A percentile compares a stretch with the other conserved stretches of the same genome.
Evolutionary conservation across 2,329 filamentous ascomycete species (phyloP).

Genomic region (Talaromyces sp.): DNA sequence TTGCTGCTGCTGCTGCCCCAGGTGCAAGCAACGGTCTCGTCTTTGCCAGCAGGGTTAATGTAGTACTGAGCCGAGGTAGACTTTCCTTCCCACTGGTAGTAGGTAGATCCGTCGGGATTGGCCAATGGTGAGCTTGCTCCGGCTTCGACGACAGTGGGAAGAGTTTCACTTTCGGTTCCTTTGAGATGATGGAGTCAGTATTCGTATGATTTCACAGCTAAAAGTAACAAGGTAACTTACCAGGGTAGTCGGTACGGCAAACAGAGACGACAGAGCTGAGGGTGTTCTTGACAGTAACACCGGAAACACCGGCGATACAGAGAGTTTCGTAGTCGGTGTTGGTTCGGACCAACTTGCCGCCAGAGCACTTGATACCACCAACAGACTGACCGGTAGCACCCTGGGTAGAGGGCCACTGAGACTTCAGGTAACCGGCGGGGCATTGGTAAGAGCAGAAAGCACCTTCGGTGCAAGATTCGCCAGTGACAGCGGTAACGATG

Average conservation of each 20-base stretch:
- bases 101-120: constrained; percentile 67
- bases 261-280: no score
- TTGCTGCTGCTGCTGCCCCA: no score
- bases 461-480: constrained; percentile 59
- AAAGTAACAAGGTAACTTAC: no score
- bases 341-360: constrained; percentile 74
- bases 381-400: constrained; percentile 78
- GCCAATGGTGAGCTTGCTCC: no score
- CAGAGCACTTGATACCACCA: constrained; percentile 74
- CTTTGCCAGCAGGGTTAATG: constrained; percentile 85
- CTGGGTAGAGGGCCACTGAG: constrained; percentile 80
- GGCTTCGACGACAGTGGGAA: no score
- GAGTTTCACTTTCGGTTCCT: constrained; percentile 70
- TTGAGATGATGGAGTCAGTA: no score
- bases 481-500: constrained; percentile 62
- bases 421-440: constrained; percentile 86
- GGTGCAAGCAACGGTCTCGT: no score
- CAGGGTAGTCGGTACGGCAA: constrained; percentile 90
- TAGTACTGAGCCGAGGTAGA: constrained; percentile 93
- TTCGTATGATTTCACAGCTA: no score
- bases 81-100: constrained; percentile 74
- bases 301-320: constrained; percentile 71
- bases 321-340: constrained; percentile 65
- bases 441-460: constrained; percentile 90
- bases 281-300: no score